phyloP scores from a whole-genome alignment of 257 asterid species.

The Scutellaria galericulata region DNA sequence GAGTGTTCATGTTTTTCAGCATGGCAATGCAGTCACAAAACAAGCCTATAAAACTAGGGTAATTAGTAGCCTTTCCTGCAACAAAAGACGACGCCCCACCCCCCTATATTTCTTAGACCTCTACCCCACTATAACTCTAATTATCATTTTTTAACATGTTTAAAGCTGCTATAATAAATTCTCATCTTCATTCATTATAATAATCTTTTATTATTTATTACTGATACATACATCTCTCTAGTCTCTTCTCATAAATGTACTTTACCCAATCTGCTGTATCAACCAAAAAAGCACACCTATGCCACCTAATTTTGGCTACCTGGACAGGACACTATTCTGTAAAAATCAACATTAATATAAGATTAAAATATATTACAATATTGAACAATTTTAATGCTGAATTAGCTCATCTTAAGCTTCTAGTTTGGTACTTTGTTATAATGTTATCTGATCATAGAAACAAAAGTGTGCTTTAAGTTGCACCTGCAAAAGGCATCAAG shows the following conservation, averaged over 20 bases:
- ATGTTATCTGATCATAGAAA: neutral
- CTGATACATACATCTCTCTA: neutral
- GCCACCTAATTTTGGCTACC: slow-evolving; percentile 2
- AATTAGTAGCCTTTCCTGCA: too few relatives aligned
- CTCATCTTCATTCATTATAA: neutral
- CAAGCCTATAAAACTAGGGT: neutral
- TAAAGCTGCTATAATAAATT: slow-evolving; percentile 58
- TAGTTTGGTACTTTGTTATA: too few relatives aligned
- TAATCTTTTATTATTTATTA: neutral
- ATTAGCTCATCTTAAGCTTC: too few relatives aligned
- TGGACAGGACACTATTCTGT: too few relatives aligned
- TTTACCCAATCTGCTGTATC: neutral
- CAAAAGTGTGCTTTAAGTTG: slow-evolving; percentile 25
- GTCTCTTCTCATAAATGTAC: neutral
- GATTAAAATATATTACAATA: neutral
- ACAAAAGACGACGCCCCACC: too few relatives aligned
- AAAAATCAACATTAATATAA: slow-evolving; percentile 1
- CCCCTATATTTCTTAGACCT: too few relatives aligned
- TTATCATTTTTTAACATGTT: slow-evolving; percentile 38
- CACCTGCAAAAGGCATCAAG: neutral
- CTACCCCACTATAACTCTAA: too few relatives aligned
- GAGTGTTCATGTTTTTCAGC: slow-evolving; percentile 30
- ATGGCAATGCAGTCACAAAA: slow-evolving; percentile 12
- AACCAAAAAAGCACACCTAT: slow-evolving; percentile 19
- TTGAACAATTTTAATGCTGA: too few relatives aligned